A percentile compares a stretch with the other conserved stretches of the same genome.
These are phyloP conservation scores for Saccharomycopsis javanensis DNA, from an alignment of 805 yeast genomes.

Conservation along the genomic window DNA sequence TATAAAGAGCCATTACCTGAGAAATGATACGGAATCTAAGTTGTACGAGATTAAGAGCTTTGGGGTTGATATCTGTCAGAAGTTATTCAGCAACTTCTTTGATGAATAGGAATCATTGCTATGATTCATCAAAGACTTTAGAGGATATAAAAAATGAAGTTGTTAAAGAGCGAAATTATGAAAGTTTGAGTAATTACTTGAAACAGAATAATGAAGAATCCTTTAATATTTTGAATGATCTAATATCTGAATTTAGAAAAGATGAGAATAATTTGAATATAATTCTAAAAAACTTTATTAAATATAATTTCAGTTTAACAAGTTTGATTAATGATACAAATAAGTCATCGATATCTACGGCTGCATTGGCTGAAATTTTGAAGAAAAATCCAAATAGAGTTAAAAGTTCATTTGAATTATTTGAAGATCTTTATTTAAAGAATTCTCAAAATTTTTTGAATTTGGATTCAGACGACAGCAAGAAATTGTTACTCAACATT, in stretches of 20 bases:
- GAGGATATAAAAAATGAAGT: not conserved
- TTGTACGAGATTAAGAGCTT: not conserved
- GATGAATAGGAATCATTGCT: not conserved
- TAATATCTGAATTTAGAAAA: not conserved
- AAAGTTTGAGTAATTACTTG: not conserved
- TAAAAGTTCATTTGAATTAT: constrained; percentile 27
- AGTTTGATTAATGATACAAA: not conserved
- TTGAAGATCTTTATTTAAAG: constrained; percentile 6
- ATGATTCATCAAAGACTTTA: not conserved
- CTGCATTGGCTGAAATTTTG: constrained; percentile 23
- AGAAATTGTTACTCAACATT: not conserved
- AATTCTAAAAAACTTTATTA: not conserved
- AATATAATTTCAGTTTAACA: not conserved
- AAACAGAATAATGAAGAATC: not conserved
- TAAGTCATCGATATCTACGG: not conserved
- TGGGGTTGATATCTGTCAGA: not conserved
- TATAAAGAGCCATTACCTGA: no score
- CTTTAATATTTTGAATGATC: not conserved
- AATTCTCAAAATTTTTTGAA: not conserved
- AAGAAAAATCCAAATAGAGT: constrained; percentile 31
- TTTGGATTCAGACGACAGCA: not conserved
- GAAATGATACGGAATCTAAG: not conserved
- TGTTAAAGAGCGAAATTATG: not conserved
- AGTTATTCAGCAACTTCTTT: not conserved
- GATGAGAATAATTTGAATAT: not conserved